A percentile compares a stretch with the other conserved stretches of the same genome.
phyloP scores from a whole-genome alignment of 306 rosid species.

The Echinosophora koreensis region DNA sequence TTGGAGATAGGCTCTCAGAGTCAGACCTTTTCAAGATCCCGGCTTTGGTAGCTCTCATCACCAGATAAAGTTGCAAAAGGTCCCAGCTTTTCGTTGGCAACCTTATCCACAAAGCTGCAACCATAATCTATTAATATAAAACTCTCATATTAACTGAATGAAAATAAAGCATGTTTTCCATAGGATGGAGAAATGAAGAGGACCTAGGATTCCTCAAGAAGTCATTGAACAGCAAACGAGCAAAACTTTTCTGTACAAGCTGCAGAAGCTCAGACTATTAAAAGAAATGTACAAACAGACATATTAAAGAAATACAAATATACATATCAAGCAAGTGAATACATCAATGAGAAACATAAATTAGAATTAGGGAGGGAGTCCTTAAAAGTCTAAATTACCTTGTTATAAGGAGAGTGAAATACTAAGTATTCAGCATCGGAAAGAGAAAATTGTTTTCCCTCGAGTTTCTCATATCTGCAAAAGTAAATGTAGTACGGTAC shows the following conservation, averaged over 20 bases:
- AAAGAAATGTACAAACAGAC: not conserved
- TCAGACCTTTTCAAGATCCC: constrained; percentile 96
- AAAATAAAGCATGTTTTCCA: constrained; percentile 31
- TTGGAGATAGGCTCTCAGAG: constrained; percentile 49
- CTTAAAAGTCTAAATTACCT: constrained; percentile 63
- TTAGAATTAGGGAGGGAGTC: constrained; percentile 11
- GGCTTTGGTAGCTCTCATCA: constrained; percentile 91
- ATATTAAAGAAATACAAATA: constrained; percentile 11
- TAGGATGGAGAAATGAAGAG: constrained; percentile 37
- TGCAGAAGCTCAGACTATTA: constrained; percentile 56
- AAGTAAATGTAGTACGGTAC: constrained; percentile 47
- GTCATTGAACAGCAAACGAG: constrained; percentile 84
- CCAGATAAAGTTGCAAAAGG: constrained; percentile 75
- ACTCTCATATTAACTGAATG: constrained; percentile 40
- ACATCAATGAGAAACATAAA: constrained; percentile 23
- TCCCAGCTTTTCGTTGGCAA: constrained; percentile 75
- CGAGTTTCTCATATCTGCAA: constrained; percentile 80
- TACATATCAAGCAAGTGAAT: constrained; percentile 10
- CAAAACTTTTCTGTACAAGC: constrained; percentile 99
- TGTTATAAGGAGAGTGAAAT: constrained; percentile 98
- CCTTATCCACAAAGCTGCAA: constrained; percentile 82
- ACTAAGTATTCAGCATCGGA: constrained; percentile 84
- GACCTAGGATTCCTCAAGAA: constrained; percentile 83
- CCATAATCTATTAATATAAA: constrained; percentile 45
- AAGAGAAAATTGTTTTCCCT: constrained; percentile 78